phyloP scores from a whole-genome alignment of 1,284 basidiomycete species.

The Fereydounia khargensis region DNA sequence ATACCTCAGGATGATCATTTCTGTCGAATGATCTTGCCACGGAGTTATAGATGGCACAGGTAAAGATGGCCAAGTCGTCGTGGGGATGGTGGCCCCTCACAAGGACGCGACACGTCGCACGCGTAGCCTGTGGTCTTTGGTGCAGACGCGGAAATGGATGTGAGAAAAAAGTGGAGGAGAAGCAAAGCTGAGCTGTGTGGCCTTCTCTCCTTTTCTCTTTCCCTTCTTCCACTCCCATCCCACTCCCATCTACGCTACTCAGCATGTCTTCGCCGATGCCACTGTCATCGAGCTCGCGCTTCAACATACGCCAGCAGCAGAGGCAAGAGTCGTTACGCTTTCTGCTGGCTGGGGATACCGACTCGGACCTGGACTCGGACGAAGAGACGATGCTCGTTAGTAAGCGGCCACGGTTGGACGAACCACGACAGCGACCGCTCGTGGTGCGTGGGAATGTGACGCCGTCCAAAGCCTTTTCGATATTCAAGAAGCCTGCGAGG shows the following conservation, averaged over 20 bases:
- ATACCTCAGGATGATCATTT: too few species aligned
- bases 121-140: too few species aligned
- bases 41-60: too few species aligned
- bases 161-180: too few species aligned
- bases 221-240: neutral
- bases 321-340: conserved; percentile 27
- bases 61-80: too few species aligned
- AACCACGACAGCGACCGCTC: conserved; percentile 12
- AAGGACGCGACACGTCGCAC: too few species aligned
- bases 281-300: conserved; percentile 7
- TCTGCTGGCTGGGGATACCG: conserved; percentile 23
- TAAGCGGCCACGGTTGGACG: neutral
- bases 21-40: too few species aligned
- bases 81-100: too few species aligned
- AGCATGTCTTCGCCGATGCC: neutral
- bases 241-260: neutral
- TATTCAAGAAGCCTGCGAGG: conserved; percentile 26
- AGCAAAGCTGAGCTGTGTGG: neutral
- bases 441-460: conserved; percentile 42
- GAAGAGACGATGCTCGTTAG: neutral
- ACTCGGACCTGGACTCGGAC: conserved; percentile 1
- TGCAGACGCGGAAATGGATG: too few species aligned
- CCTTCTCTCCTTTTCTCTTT: neutral
- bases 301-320: conserved; percentile 10
- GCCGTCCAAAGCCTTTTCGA: conserved; percentile 32